Conservation (phyloP, 805 yeast genomes). For the Lachancea nothofagi region DNA sequence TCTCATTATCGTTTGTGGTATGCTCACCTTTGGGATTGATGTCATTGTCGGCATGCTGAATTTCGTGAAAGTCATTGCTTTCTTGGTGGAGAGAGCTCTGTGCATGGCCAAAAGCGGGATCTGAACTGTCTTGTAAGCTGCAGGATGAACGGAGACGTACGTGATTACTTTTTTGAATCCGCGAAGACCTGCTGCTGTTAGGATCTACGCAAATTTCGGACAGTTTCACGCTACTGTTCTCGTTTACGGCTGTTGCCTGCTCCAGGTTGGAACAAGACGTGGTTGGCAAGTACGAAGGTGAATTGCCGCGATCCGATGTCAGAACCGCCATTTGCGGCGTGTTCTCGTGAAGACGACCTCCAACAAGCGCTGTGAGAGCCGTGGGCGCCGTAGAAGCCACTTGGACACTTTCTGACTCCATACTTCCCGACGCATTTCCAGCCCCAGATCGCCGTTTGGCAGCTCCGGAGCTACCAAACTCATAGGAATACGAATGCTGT, state of each 20-base stretch:
- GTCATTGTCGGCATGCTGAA: constrained; percentile 2
- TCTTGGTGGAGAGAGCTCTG: background rate
- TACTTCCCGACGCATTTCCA: background rate
- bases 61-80: background rate
- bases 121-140: background rate
- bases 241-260: constrained; percentile 11
- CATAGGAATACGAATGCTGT: constrained; percentile 3
- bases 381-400: background rate
- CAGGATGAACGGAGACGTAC: background rate
- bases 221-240: constrained; percentile 10
- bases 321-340: constrained; percentile 8
- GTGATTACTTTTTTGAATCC: background rate
- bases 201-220: constrained; percentile 8
- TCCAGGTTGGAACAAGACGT: constrained; percentile 13
- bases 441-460: constrained; percentile 4
- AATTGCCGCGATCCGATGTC: constrained; percentile 6
- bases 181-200: background rate
- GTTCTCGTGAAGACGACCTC: background rate
- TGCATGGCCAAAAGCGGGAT: background rate
- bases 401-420: background rate
- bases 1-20: constrained; percentile 2
- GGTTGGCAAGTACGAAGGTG: constrained; percentile 16
- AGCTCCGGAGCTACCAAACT: background rate
- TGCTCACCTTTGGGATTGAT: constrained; percentile 5
- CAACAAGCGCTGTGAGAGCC: background rate